Evolutionary conservation across 2,329 filamentous ascomycete species (phyloP).

Genomic region (Malbranchea zuffiana): DNA sequence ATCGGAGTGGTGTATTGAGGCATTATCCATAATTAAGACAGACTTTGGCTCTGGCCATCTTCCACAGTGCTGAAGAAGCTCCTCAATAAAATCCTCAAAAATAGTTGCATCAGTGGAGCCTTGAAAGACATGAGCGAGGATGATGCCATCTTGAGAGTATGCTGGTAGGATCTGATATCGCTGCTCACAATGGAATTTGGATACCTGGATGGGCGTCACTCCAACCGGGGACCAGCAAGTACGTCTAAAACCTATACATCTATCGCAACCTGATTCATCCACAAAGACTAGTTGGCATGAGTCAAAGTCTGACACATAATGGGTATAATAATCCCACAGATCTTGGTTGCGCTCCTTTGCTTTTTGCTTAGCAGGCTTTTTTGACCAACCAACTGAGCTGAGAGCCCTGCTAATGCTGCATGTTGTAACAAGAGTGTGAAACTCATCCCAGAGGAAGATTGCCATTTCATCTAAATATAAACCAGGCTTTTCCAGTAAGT

Average conservation of each 20-base stretch:
- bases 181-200: slow-evolving; percentile 17
- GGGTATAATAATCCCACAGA: slow-evolving; percentile 26
- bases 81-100: slow-evolving; percentile 24
- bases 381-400: slow-evolving; percentile 19
- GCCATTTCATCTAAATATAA: too few relatives aligned
- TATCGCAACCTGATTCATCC: slow-evolving; percentile 32
- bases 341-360: slow-evolving; percentile 25
- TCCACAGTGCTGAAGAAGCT: slow-evolving; percentile 22
- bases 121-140: slow-evolving; percentile 21
- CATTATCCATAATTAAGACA: too few relatives aligned
- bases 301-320: slow-evolving; percentile 23
- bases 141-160: slow-evolving; percentile 24
- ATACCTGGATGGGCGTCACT: slow-evolving; percentile 19
- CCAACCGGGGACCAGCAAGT: slow-evolving; percentile 28
- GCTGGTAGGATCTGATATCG: slow-evolving; percentile 23
- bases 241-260: slow-evolving; percentile 23
- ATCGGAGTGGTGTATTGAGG: slow-evolving; percentile 15
- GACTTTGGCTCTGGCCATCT: too few relatives aligned
- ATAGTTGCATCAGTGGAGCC: slow-evolving; percentile 21
- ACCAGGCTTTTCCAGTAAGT: slow-evolving; percentile 19
- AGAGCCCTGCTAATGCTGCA: slow-evolving; percentile 19
- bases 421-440: slow-evolving; percentile 13
- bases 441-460: slow-evolving; percentile 18
- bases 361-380: slow-evolving; percentile 23
- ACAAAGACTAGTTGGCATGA: slow-evolving; percentile 29